These are phyloP conservation scores for Syzygium jambos DNA, from an alignment of 345 rosid genomes.

Conservation along the genomic window DNA sequence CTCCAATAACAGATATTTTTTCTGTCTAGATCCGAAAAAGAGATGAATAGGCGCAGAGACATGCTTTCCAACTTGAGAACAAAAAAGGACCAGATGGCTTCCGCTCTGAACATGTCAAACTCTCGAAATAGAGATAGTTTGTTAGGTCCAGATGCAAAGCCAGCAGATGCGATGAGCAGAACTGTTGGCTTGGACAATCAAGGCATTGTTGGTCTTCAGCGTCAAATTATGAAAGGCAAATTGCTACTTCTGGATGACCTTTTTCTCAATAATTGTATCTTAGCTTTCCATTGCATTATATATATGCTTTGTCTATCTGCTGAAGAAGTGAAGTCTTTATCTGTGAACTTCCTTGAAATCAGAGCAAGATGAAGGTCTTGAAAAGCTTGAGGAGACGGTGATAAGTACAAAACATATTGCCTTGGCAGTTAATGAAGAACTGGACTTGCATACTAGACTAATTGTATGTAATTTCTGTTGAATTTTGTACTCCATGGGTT, in stretches of 20 bases:
- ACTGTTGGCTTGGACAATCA: conserved; percentile 27
- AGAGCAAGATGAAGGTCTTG: conserved; percentile 49
- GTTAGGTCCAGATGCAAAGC: conserved; percentile 33
- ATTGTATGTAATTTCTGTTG: conserved; percentile 13
- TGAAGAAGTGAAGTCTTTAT: not conserved
- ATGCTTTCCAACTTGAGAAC: conserved; percentile 26
- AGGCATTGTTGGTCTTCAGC: conserved; percentile 33
- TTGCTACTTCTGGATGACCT: not conserved
- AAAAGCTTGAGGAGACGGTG: conserved; percentile 33
- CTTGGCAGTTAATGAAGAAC: conserved; percentile 40
- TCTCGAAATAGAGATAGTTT: conserved; percentile 29
- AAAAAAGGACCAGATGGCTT: conserved; percentile 29
- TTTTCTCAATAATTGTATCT: not conserved
- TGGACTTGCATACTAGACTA: conserved; percentile 30
- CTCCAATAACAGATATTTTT: not conserved
- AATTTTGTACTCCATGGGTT: not conserved
- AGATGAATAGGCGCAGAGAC: conserved; percentile 37
- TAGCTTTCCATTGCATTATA: not conserved
- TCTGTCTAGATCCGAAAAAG: conserved; percentile 25
- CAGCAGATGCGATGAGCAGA: conserved; percentile 15
- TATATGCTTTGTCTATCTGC: not conserved
- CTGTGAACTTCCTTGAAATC: not conserved
- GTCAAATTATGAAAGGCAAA: conserved; percentile 36
- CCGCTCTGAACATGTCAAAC: conserved; percentile 28
- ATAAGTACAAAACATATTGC: conserved; percentile 41